phyloP scores from a whole-genome alignment of 1,139 yeast genomes.

The Saccharomycopsis phalli region DNA sequence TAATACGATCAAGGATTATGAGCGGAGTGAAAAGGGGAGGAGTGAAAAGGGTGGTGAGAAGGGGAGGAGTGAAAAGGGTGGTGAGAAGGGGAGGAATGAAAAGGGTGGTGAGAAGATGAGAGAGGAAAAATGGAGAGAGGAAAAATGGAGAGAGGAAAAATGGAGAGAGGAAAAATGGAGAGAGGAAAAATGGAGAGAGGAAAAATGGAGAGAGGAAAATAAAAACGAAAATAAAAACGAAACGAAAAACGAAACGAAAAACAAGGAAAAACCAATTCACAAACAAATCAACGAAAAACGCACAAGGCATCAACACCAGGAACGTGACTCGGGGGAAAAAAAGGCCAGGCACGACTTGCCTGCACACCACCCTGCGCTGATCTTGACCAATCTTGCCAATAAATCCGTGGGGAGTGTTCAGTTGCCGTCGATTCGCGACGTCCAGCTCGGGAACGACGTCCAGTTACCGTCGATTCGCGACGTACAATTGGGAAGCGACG shows the following conservation, averaged over 20 bases:
- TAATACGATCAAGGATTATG: slow-evolving; percentile 7
- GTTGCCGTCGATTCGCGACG: no score
- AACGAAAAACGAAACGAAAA: background rate
- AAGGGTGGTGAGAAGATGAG: background rate
- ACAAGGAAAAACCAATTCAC: background rate
- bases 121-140: background rate
- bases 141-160: background rate
- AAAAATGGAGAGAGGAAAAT: no score
- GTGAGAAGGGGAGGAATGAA: background rate
- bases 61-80: no score
- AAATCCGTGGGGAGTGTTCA: no score
- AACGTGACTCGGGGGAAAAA: no score
- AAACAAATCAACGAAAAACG: background rate
- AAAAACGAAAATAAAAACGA: background rate
- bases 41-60: no score
- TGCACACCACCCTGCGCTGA: background rate
- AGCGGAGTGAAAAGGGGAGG: slow-evolving; percentile 1
- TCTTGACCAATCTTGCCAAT: no score
- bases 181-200: no score
- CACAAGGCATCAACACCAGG: no score
- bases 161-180: background rate
- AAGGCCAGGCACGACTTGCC: background rate
- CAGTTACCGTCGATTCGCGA: no score
- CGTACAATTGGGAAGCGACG: no score
- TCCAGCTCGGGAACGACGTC: no score